Base-by-base conservation (phyloP, 2,329 filamentous ascomycete species). In the Xylogone sp. region DNA sequence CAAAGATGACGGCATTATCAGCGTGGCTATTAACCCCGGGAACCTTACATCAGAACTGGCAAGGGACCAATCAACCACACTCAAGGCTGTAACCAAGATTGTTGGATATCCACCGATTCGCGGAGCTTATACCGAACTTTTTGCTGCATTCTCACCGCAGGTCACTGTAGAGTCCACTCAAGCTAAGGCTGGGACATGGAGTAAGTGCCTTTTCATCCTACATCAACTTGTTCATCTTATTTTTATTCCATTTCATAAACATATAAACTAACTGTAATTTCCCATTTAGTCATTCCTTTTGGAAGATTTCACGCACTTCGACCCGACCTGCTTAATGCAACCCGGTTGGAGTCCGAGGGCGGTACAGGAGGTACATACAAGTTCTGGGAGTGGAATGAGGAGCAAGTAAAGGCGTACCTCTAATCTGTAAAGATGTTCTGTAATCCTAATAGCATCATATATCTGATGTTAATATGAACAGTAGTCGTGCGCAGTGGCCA, bases 241-340 rank as follows among this genome's bases (percentile, higher is more conserved):
- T n/a, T n/a, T n/a, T n/a, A n/a, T n/a, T n/a, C n/a, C n/a, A n/a
- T n/a, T 27, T 27, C 5, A 6, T 10, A 27, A 27, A 27, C 10
- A 27, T 10, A 6, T 5, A 10, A 27, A 18, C 44, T 24, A 24
- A 46, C 43, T n/a, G 3, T 44, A 10, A 19, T 16, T 22, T 39
- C 22, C 8, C n/a, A n/a, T n/a, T n/a, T 45, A 67, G 66, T 79
- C 22, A 65, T 74, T 42, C 75, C 75, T 2, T 79, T 72, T 69
- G 75, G 75, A 54, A 59, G 65, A 42, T 55, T 65, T 49, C 48
- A 50, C 44, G 50, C 62, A 20, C 62, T 68, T 31, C 58, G 66
- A 6, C 51, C 55, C 31, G 69, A 70, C 49, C 42, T 71, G 19
- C 54, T 56, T 1, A 53, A 62, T 2, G 65, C 58, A 6, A 62